These are phyloP conservation scores for Saksenaea oblongispora DNA, from an alignment of 371 early-diverging fungal species.

Conservation along the genomic window DNA sequence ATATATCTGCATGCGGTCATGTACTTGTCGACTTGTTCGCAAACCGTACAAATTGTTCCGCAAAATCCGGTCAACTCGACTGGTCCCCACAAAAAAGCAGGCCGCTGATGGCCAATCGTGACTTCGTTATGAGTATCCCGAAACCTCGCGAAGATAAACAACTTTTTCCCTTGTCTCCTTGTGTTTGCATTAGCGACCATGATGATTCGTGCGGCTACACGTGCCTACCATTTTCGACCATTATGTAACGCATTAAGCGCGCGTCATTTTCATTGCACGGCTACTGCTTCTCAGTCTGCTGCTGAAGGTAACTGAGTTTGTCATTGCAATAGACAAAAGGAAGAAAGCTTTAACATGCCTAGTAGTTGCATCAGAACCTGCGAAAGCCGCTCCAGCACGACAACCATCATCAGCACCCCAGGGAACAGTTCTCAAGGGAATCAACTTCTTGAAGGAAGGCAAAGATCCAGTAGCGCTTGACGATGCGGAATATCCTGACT, in stretches of 20 bases:
- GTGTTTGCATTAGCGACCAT: background rate
- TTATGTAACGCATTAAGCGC: background rate
- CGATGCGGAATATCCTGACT: conserved; percentile 88
- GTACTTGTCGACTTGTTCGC: too few species aligned
- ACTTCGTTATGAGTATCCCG: too few species aligned
- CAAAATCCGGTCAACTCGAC: too few species aligned
- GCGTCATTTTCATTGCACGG: background rate
- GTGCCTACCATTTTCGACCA: background rate
- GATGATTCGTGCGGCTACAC: background rate
- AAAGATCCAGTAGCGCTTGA: conserved; percentile 86
- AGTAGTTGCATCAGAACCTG: background rate
- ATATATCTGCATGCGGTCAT: too few species aligned
- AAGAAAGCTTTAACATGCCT: background rate
- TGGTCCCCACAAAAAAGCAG: too few species aligned
- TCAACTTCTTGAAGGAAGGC: conserved; percentile 80
- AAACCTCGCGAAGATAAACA: background rate
- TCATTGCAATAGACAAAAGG: background rate
- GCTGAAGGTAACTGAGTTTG: background rate
- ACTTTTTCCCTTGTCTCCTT: background rate
- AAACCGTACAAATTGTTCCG: too few species aligned
- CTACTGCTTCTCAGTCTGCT: conserved; percentile 6
- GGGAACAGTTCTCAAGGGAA: conserved; percentile 83
- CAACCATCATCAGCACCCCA: conserved; percentile 64
- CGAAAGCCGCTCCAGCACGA: conserved; percentile 8
- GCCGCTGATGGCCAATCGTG: too few species aligned